Evolutionary conservation across 1,284 basidiomycete species (phyloP).

Genomic region (Trichosporon inkin): DNA sequence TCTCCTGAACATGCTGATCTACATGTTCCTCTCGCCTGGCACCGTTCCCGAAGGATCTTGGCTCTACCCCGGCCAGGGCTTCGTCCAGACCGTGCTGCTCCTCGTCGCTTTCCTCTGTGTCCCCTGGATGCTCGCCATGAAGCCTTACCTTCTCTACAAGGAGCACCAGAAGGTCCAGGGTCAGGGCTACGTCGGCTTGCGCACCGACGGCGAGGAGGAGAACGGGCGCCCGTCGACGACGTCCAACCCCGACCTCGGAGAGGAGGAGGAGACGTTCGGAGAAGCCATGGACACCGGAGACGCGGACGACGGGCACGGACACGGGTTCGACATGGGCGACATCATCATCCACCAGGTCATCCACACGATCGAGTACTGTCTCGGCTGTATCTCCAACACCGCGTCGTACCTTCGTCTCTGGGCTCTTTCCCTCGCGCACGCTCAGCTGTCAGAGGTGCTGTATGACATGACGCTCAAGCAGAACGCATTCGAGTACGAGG

Average conservation of each 20-base stretch:
- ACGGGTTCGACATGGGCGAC: slow-evolving; percentile 75
- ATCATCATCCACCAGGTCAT: slow-evolving; percentile 95
- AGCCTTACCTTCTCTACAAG: slow-evolving; percentile 91
- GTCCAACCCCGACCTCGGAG: slow-evolving; percentile 55
- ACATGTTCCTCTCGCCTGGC: slow-evolving; percentile 87
- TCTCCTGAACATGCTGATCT: slow-evolving; percentile 90
- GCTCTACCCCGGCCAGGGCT: slow-evolving; percentile 83
- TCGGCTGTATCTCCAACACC: slow-evolving; percentile 98
- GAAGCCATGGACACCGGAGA: slow-evolving; percentile 63
- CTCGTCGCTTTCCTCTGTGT: slow-evolving; percentile 81
- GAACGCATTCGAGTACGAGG: slow-evolving; percentile 51
- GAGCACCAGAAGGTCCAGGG: slow-evolving; percentile 80
- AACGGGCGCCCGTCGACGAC: slow-evolving; percentile 31
- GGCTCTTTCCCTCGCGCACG: slow-evolving; percentile 96
- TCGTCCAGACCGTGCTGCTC: slow-evolving; percentile 76
- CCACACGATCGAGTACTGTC: slow-evolving; percentile 97
- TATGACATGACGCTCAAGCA: slow-evolving; percentile 75
- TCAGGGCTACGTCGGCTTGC: slow-evolving; percentile 71
- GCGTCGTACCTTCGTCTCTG: slow-evolving; percentile 98
- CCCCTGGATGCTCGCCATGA: slow-evolving; percentile 88
- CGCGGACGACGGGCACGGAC: slow-evolving; percentile 54
- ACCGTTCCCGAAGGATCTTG: slow-evolving; percentile 65
- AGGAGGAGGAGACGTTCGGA: slow-evolving; percentile 81
- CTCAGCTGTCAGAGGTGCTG: slow-evolving; percentile 92
- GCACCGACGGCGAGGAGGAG: slow-evolving; percentile 54